Evolutionary conservation across 768 basidiomycete species (phyloP), one percentile per base, ranked within the genome.

Genomic region (Floccularia luteovirens): DNA sequence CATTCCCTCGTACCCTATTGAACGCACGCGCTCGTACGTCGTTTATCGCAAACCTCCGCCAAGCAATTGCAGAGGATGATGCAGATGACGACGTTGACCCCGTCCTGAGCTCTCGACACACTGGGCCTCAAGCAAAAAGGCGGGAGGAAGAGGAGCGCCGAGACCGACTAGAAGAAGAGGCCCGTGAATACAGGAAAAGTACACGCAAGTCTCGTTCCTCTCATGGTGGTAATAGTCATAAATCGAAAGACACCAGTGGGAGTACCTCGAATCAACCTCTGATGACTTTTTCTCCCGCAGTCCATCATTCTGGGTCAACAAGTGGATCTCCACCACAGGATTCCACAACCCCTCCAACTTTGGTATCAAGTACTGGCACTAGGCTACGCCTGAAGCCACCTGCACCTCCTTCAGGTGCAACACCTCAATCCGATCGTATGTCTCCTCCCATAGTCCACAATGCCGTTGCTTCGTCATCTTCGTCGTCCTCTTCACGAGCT

Each of bases 311-410:
- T 30, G 24, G 32, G 8, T 10, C 32, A 34, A 6, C 32, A 34
- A 34, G 32, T 21, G 38, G 47, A 31, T 56, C 43, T 28, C 42
- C 43, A 41, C 55, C 43, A 35, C 61, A 59, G 21, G 46, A 51
- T 22, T 56, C 57, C 43, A 42, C 58, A 1, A 36, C 62, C 8
- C 41, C 55, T 2, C 60, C 66, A 4, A 50, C 70, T 12, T 52
- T 74, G 21, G 66, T 74, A 10, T 65, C 70, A 0, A 64, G 65
- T 35, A 64, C 63, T n/a, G 74, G 74, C 8, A 62, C 71, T 21
- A 61, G 69, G 17, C 50, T 74, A 31, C 67, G 74, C 42, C 62
- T 74, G 41, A 74, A 74, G 43, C 69, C 74, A 0, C 66, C 72
- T 24, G 54, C 56, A 19, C 59, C 59, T 12, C 53, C 56, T 30